A percentile compares a stretch with the other conserved stretches of the same genome.
Evolutionary conservation across 768 basidiomycete genomes (phyloP).

Genomic region (Boletellus sp.): DNA sequence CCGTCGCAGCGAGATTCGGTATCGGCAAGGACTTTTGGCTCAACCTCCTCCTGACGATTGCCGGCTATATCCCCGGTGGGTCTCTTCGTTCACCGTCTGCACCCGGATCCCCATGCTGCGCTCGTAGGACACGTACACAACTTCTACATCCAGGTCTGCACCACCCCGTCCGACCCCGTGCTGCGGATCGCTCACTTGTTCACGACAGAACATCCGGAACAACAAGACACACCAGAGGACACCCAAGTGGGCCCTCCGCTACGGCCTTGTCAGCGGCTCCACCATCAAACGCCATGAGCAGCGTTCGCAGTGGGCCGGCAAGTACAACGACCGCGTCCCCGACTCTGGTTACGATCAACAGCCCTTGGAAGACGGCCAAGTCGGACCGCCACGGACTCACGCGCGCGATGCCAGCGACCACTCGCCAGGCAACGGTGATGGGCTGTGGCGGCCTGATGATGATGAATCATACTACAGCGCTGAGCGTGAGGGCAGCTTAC

Average conservation of each 20-base stretch:
- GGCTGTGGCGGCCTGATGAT: slow-evolving; percentile 68
- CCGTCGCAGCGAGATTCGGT: slow-evolving; percentile 91
- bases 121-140: slow-evolving; percentile 81
- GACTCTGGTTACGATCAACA: slow-evolving; percentile 67
- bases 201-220: slow-evolving; percentile 80
- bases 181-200: slow-evolving; percentile 7
- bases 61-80: slow-evolving; percentile 85
- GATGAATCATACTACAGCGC: slow-evolving; percentile 73
- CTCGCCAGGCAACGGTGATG: slow-evolving; percentile 36
- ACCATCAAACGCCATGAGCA: slow-evolving; percentile 74
- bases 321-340: slow-evolving; percentile 79
- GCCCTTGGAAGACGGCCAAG: slow-evolving; percentile 78
- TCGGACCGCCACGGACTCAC: slow-evolving; percentile 16
- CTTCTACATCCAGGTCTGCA: slow-evolving; percentile 79
- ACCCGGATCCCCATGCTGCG: slow-evolving; percentile 4
- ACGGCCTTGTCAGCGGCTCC: slow-evolving; percentile 82
- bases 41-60: slow-evolving; percentile 83
- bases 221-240: slow-evolving; percentile 90
- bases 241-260: slow-evolving; percentile 92
- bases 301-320: slow-evolving; percentile 82
- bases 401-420: slow-evolving; percentile 11
- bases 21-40: slow-evolving; percentile 89
- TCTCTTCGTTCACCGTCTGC: not conserved
- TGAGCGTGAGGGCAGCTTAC: slow-evolving; percentile 35
- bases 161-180: not conserved